Evolutionary conservation across 495 filamentous ascomycete genomes (phyloP).

Genomic region (Wilcoxina mikolae): DNA sequence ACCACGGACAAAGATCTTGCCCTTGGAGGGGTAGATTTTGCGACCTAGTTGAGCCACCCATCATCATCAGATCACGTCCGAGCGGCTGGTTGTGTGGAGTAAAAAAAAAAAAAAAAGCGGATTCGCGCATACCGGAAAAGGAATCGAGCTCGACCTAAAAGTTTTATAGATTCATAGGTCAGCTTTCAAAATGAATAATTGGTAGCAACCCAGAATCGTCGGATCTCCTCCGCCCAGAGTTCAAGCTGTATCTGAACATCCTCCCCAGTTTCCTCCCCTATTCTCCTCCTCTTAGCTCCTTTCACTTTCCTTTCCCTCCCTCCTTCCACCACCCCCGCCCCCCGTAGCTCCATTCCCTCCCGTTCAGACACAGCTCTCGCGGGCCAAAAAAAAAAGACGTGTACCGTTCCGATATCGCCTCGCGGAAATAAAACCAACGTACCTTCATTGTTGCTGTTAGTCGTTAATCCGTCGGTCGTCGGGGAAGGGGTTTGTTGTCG

Average conservation of each 20-base stretch:
- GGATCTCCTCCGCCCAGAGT: neutral
- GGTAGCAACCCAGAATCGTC: neutral
- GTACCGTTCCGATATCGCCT: neutral
- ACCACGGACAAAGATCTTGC: conserved; percentile 92
- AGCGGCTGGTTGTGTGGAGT: neutral
- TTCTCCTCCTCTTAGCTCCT: neutral
- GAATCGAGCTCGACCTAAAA: conserved; percentile 29
- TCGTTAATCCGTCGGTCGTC: conserved; percentile 20
- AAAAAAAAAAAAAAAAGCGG: neutral
- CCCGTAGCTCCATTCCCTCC: neutral
- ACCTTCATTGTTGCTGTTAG: conserved; percentile 28
- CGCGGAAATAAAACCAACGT: conserved; percentile 11
- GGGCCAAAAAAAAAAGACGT: conserved; percentile 4
- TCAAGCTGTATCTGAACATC: conserved; percentile 4
- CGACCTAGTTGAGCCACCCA: neutral
- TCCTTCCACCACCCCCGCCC: neutral
- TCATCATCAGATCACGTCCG: neutral
- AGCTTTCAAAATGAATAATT: conserved; percentile 10
- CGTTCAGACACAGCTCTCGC: conserved; percentile 12
- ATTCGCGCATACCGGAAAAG: conserved; percentile 24
- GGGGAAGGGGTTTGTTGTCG: conserved; percentile 6
- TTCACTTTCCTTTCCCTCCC: neutral
- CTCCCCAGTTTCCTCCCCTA: neutral
- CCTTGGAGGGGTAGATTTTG: conserved; percentile 30
- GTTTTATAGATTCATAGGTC: neutral